These are phyloP conservation scores for Scheffersomyces stipitis DNA, from an alignment of 805 yeast species.

Conservation along the genomic window DNA sequence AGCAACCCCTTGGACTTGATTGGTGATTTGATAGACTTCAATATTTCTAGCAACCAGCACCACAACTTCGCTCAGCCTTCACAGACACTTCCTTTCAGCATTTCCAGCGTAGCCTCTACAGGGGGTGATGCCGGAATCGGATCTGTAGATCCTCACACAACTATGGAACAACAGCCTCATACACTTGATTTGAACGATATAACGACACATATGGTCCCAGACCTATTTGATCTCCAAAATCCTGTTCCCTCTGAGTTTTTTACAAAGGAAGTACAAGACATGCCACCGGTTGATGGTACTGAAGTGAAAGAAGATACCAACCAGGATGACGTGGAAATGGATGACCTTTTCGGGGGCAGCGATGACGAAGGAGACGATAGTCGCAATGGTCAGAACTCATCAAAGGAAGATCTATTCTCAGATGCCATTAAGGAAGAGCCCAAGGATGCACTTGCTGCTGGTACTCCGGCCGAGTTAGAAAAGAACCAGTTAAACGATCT, in stretches of 20 bases:
- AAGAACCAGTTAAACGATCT: not conserved
- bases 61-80: not conserved
- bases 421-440: constrained; percentile 19
- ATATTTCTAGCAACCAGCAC: constrained; percentile 20
- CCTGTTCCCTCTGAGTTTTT: constrained; percentile 13
- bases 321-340: constrained; percentile 24
- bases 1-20: constrained; percentile 34
- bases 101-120: constrained; percentile 13
- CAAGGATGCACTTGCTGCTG: not conserved
- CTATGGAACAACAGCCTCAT: constrained; percentile 9
- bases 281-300: not conserved
- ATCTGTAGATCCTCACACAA: constrained; percentile 8
- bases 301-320: constrained; percentile 3
- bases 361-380: constrained; percentile 12
- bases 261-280: constrained; percentile 5
- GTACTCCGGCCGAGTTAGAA: not conserved
- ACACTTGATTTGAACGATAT: constrained; percentile 12
- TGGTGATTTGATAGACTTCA: constrained; percentile 36
- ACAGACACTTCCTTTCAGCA: constrained; percentile 10
- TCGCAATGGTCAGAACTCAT: not conserved
- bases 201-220: constrained; percentile 12
- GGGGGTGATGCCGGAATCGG: constrained; percentile 8
- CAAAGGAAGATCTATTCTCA: not conserved
- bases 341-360: constrained; percentile 32
- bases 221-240: constrained; percentile 11